Conservation (phyloP, 129 eudicot species). For the Tagetes erecta region DNA sequence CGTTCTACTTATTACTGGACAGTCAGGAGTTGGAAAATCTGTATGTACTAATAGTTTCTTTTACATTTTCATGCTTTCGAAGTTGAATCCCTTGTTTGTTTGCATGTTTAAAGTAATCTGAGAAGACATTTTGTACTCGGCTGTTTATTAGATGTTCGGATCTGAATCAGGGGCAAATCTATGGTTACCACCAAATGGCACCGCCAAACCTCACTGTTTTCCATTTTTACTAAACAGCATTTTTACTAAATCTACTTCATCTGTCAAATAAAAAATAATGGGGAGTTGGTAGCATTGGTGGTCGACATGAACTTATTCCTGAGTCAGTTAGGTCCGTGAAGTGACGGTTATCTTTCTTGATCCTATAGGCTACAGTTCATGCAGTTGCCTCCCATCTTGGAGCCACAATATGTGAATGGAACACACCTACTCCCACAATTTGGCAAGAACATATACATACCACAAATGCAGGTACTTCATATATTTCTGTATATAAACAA, state of each 20-base stretch:
- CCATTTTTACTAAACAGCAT: background rate
- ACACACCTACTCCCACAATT: slow-evolving; percentile 89
- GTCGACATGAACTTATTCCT: slow-evolving; percentile 11
- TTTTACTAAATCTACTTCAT: background rate
- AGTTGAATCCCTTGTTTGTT: slow-evolving; percentile 1
- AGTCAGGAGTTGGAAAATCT: slow-evolving; percentile 96
- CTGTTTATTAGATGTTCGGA: background rate
- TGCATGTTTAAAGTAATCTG: background rate
- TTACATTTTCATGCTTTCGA: slow-evolving; percentile 2
- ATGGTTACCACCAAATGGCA: background rate
- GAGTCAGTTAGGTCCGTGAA: slow-evolving; percentile 13
- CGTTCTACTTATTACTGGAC: slow-evolving; percentile 87
- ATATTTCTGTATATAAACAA: background rate
- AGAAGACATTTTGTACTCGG: background rate
- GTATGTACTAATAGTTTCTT: slow-evolving; percentile 43
- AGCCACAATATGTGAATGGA: slow-evolving; percentile 78
- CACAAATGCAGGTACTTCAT: slow-evolving; percentile 58
- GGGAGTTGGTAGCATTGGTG: slow-evolving; percentile 5
- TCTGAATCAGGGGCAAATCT: slow-evolving; percentile 3
- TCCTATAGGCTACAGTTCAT: slow-evolving; percentile 74
- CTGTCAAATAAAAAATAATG: background rate
- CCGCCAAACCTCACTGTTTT: background rate
- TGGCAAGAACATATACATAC: slow-evolving; percentile 95
- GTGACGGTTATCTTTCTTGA: slow-evolving; percentile 28
- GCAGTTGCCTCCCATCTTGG: slow-evolving; percentile 85